Evolutionary conservation across 164 flowering plant genomes (phyloP), one percentile per base, ranked within the genome.

Genomic region (Vitis rupestris): DNA sequence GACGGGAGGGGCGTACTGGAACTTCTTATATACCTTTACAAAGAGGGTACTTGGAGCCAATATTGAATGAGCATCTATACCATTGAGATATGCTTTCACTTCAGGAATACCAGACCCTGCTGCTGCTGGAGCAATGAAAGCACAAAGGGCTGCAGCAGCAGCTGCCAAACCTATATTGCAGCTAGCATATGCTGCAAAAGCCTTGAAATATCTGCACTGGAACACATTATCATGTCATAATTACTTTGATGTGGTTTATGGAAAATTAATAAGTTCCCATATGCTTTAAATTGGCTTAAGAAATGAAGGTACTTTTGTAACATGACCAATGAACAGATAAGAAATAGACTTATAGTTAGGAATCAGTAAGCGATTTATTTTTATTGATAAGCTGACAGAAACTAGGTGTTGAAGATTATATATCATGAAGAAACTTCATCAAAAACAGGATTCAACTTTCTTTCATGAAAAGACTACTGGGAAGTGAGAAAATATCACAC

Each of bases 81-180:
- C 95, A 80, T 90, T 90, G 10, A 88, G 86, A 73, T 90, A 87
- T 29, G 91, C 87, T 78, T 87, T 87, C 64, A 87, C 87, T 70
- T 87, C 91, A 10, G 89, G 91, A 63, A 87, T 87, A 52, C 90
- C 91, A 74, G 91, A 85, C 7, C 91, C 91, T 27, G 91, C 91
- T 48, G 94, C 94, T 10, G 92, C 88, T 47, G 94, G 94, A 60
- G 94, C 94, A 72, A 90, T 73, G 73, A 68, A 86, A 56, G 89
- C 89, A 77, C 90, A 86, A 1, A 90, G 79, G 1, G 74, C 76
- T 13, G 84, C 87, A 64, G 94, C 87, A 68, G 75, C 75, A 47
- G 69, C 55, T n/a, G 89, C 90, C 67, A 90, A 69, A 56, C 73
- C 70, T 63, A 88, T 19, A 66, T 90, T 90, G 59, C 78, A 68